Evolutionary conservation across 306 rosid genomes (phyloP).

Genomic region (Quercus engelmannii): DNA sequence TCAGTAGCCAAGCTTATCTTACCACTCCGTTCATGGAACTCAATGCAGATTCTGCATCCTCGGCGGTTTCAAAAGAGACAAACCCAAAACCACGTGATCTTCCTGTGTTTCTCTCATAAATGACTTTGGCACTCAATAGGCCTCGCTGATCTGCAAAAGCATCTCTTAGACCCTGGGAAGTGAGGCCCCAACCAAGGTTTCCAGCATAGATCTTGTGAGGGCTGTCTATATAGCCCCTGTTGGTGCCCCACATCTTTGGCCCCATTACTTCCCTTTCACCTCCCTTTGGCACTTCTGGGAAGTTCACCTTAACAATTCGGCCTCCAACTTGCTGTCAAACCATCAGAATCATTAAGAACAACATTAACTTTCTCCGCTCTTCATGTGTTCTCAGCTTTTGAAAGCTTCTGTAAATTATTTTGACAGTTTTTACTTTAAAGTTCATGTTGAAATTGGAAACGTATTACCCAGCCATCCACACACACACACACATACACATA

Average conservation of each 20-base stretch:
- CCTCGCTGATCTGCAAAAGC: slow-evolving; percentile 82
- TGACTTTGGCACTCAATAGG: slow-evolving; percentile 75
- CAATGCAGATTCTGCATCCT: slow-evolving; percentile 57
- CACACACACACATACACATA: no score
- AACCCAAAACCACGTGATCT: slow-evolving; percentile 89
- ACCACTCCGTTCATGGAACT: slow-evolving; percentile 81
- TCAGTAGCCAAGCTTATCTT: slow-evolving; percentile 29
- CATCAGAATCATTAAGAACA: slow-evolving; percentile 22
- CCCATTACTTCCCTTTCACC: slow-evolving; percentile 85
- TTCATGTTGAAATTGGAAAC: no score
- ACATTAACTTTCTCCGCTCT: not conserved
- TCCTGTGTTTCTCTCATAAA: slow-evolving; percentile 72
- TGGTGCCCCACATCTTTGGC: slow-evolving; percentile 41
- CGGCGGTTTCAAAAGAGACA: slow-evolving; percentile 69
- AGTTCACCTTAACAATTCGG: slow-evolving; percentile 71
- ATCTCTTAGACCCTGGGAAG: slow-evolving; percentile 69
- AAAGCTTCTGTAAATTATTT: no score
- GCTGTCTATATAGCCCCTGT: slow-evolving; percentile 68
- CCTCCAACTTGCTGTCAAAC: slow-evolving; percentile 78
- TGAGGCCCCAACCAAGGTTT: slow-evolving; percentile 83
- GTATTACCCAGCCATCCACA: no score
- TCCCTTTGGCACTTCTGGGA: slow-evolving; percentile 93
- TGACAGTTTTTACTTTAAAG: no score
- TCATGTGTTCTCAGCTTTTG: no score
- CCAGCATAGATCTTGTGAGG: slow-evolving; percentile 92